A percentile compares a stretch with the other conserved stretches of the same genome.
Conservation (phyloP, 2,329 filamentous ascomycete species). For the Colletotrichum sp. region DNA sequence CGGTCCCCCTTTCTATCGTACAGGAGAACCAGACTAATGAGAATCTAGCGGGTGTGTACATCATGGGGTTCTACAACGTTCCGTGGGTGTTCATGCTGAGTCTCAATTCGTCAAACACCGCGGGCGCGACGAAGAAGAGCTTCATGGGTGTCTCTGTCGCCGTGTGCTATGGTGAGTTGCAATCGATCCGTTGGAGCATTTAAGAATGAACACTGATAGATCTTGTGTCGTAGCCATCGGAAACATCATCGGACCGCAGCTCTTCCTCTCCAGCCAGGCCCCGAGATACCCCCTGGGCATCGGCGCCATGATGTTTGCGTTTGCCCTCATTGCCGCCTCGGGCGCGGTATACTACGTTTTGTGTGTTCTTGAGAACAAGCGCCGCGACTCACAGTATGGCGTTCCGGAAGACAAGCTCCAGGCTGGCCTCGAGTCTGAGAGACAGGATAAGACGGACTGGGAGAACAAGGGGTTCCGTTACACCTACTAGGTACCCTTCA, state of each 20-base stretch:
- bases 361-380: constrained; percentile 27
- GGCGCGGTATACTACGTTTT: constrained; percentile 25
- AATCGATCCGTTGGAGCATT: background rate
- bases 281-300: constrained; percentile 31
- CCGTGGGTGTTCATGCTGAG: constrained; percentile 32
- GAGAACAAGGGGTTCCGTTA: constrained; percentile 20
- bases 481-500: background rate
- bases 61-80: constrained; percentile 37
- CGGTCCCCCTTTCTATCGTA: background rate
- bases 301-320: constrained; percentile 28
- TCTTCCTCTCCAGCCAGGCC: constrained; percentile 29
- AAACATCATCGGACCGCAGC: constrained; percentile 33
- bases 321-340: constrained; percentile 25
- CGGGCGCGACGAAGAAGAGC: constrained; percentile 33
- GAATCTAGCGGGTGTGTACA: constrained; percentile 25
- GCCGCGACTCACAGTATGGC: constrained; percentile 13
- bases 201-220: background rate
- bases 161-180: constrained; percentile 24
- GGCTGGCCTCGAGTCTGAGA: constrained; percentile 16
- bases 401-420: background rate
- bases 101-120: constrained; percentile 31
- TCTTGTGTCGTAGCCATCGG: constrained; percentile 24
- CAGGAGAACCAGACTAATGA: background rate
- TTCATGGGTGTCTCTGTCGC: constrained; percentile 32
- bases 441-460: constrained; percentile 12